phyloP scores from a whole-genome alignment of 2,329 filamentous ascomycete genomes.

The Chrysoporthe puriensis region DNA sequence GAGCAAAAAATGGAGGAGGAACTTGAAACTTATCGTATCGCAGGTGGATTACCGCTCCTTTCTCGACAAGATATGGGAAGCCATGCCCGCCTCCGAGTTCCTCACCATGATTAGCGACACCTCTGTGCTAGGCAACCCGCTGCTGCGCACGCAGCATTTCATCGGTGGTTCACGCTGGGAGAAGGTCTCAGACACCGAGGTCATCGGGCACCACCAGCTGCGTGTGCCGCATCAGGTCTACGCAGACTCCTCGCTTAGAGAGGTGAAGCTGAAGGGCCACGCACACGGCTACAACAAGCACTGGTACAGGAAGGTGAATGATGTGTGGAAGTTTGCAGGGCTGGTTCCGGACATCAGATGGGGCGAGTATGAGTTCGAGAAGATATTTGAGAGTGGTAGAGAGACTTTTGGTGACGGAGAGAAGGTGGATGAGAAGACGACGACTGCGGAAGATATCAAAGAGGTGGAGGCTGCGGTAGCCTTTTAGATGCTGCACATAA shows the following conservation, averaged over 20 bases:
- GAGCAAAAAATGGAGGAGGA: not conserved
- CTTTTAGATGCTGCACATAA: not conserved
- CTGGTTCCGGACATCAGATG: conserved; percentile 59
- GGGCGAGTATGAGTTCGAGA: conserved; percentile 61
- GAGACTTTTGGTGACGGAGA: conserved; percentile 41
- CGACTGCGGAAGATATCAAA: conserved; percentile 1
- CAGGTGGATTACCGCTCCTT: conserved; percentile 74
- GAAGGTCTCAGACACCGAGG: conserved; percentile 59
- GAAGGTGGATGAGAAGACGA: conserved; percentile 26
- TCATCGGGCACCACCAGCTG: conserved; percentile 64
- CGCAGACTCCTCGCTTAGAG: conserved; percentile 50
- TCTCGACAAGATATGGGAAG: conserved; percentile 62
- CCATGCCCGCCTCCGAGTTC: conserved; percentile 65
- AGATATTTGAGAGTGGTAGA: conserved; percentile 51
- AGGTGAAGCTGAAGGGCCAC: conserved; percentile 62
- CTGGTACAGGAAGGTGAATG: conserved; percentile 60
- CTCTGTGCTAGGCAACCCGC: conserved; percentile 62
- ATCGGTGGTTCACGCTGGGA: conserved; percentile 63
- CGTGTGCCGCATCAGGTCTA: conserved; percentile 66
- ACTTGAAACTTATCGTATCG: not conserved
- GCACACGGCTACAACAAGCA: conserved; percentile 61
- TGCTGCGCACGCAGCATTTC: conserved; percentile 68
- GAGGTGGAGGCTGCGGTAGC: conserved; percentile 22
- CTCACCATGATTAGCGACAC: conserved; percentile 61
- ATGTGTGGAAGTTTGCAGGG: conserved; percentile 65